phyloP scores from a whole-genome alignment of 2,329 filamentous ascomycete genomes.

The Cytospora mali region DNA sequence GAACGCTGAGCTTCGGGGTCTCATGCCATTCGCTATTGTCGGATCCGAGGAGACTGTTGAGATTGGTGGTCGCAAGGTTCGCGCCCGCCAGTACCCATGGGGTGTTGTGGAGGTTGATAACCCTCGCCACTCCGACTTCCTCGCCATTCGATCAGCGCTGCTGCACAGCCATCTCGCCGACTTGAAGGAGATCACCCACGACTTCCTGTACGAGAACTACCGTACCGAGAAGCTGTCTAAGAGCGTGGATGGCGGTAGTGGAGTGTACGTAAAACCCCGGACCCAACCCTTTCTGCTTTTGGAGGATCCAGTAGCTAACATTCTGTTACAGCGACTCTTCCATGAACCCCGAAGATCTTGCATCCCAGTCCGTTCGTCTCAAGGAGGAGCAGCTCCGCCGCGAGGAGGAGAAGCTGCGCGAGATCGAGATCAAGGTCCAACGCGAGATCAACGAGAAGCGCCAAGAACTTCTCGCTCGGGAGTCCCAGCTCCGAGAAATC shows the following conservation, averaged over 20 bases:
- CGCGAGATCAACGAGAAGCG: conserved; percentile 99
- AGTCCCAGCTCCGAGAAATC: conserved; percentile 98
- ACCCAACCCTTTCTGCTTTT: background rate
- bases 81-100: conserved; percentile 98
- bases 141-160: conserved; percentile 93
- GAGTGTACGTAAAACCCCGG: conserved; percentile 73
- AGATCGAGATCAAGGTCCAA: conserved; percentile 99
- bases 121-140: conserved; percentile 96
- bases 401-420: conserved; percentile 99
- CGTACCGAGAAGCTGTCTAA: conserved; percentile 99
- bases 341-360: conserved; percentile 97
- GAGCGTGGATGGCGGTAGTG: conserved; percentile 90
- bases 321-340: conserved; percentile 67
- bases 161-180: conserved; percentile 98
- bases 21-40: conserved; percentile 99
- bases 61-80: conserved; percentile 87
- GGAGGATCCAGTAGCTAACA: conserved; percentile 36
- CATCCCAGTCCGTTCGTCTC: conserved; percentile 94
- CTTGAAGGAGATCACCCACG: conserved; percentile 98
- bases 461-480: conserved; percentile 94
- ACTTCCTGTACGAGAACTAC: conserved; percentile 99
- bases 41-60: conserved; percentile 95
- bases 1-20: conserved; percentile 92
- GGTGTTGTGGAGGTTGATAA: conserved; percentile 99
- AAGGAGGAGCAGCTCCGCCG: conserved; percentile 99